Base-by-base conservation (phyloP, 2,329 filamentous ascomycete genomes). In the Rhynchosporium agropyri region DNA sequence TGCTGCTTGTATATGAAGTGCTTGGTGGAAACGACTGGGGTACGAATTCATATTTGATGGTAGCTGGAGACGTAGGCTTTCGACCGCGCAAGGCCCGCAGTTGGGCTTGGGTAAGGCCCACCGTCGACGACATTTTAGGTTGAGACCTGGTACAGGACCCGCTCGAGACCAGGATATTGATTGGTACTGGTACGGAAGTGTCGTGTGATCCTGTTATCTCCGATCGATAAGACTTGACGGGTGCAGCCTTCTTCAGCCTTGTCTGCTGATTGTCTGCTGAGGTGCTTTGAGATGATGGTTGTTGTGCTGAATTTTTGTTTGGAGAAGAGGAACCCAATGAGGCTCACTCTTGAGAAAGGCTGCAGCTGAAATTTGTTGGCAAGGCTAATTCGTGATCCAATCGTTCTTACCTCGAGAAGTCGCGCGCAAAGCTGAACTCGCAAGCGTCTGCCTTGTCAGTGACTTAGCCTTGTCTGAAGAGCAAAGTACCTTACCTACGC, bases 201-300 rank as follows among this genome's bases (percentile, higher is more conserved):
- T 10, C n/a, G 5, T 26, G 43, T 4, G 8, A 20, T 8, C 43
- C 28, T 46, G 33, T 36, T 36, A 36, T 36, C 33, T 36, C 48
- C 48, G 29, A 54, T 54, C 51, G 51, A 54, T 54, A 54, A 54
- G 51, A 54, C 51, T 28, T 40, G 33, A 38, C 13, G 13, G 36
- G 51, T 6, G 20, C 51, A 42, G 36, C 36, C 51, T 36, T 28
- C 33, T n/a, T 38, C 51, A 54, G 51, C 36, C 51, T 54, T 42
- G 51, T 53, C 33, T 36, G 33, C 9, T 36, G 33, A 36, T 20
- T 5, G 33, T 36, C 33, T 36, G 33, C 33, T 36, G 5, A 36
- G 33, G 33, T 31, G 20, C 20, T 20, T 20, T 20, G 29, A 46
- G 20, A 4, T 20, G 45, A 3, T 4, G 45, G 8, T 46, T 20